phyloP scores from a whole-genome alignment of 2,329 filamentous ascomycete genomes.

The Aspergillus neotritici region DNA sequence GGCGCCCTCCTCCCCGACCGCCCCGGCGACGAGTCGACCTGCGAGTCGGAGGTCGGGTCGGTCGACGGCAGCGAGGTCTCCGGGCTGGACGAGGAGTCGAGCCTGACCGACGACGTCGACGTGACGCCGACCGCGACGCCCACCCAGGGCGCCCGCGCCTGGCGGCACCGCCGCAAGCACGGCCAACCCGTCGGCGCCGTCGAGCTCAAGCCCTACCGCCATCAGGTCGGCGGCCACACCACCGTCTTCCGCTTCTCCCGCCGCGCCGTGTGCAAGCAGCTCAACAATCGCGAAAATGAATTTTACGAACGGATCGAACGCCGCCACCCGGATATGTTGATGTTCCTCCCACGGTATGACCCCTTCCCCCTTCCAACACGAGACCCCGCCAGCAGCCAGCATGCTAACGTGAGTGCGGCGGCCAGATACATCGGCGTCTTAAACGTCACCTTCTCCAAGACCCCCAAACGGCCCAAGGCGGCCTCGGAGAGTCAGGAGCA shows the following conservation, averaged over 20 bases:
- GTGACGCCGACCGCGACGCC: conserved; percentile 45
- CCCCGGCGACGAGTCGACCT: conserved; percentile 34
- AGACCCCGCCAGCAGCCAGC: background rate
- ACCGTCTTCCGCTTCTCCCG: conserved; percentile 94
- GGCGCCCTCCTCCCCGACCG: conserved; percentile 34
- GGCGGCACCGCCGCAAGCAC: conserved; percentile 26
- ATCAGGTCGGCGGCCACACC: conserved; percentile 95
- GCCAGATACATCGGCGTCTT: conserved; percentile 89
- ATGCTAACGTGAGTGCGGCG: conserved; percentile 10
- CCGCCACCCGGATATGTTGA: conserved; percentile 80
- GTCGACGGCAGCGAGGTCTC: conserved; percentile 41
- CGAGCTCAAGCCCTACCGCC: conserved; percentile 91
- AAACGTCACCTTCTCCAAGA: conserved; percentile 91
- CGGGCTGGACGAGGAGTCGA: conserved; percentile 47
- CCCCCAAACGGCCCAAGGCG: conserved; percentile 56
- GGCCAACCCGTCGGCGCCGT: conserved; percentile 65
- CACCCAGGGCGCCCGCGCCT: conserved; percentile 24
- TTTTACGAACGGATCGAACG: conserved; percentile 96
- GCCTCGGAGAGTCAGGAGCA: conserved; percentile 26
- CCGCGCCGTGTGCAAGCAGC: conserved; percentile 91
- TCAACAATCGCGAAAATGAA: conserved; percentile 97
- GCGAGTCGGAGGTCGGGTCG: conserved; percentile 42
- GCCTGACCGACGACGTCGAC: conserved; percentile 50
- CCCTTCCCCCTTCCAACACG: background rate
- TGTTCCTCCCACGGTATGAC: conserved; percentile 73